A percentile compares a stretch with the other conserved stretches of the same genome.
Conservation (phyloP, 306 rosid species). For the Arachis stenosperma region DNA sequence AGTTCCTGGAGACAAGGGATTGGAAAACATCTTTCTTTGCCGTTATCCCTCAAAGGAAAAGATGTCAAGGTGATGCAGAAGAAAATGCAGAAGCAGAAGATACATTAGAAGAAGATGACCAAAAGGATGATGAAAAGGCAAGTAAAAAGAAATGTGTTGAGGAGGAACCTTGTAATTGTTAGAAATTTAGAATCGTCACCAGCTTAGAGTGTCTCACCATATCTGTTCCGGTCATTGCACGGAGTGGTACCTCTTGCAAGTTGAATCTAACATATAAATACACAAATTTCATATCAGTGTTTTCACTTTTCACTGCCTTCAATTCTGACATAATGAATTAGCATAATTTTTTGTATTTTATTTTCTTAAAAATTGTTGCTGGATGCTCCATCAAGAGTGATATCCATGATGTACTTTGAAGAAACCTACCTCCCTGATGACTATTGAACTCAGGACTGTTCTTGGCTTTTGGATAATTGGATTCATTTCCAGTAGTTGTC, state of each 20-base stretch:
- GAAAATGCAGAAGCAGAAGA: constrained; percentile 45
- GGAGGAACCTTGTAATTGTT: constrained; percentile 34
- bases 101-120: constrained; percentile 45
- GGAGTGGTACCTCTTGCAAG: neutral
- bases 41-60: constrained; percentile 88
- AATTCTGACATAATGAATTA: neutral
- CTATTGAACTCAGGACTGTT: neutral
- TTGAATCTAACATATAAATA: constrained; percentile 1
- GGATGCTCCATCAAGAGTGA: constrained; percentile 5
- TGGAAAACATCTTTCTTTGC: constrained; percentile 81
- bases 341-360: constrained; percentile 4
- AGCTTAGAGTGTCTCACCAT: constrained; percentile 13
- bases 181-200: constrained; percentile 28
- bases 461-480: constrained; percentile 1
- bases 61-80: constrained; percentile 57
- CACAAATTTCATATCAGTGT: constrained; percentile 6
- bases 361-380: constrained; percentile 17
- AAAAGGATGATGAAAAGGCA: constrained; percentile 27
- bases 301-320: neutral
- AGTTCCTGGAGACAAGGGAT: constrained; percentile 76
- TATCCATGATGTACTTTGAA: neutral
- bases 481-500: neutral
- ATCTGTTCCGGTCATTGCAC: neutral
- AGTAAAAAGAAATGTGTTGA: constrained; percentile 40
- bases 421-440: constrained; percentile 2